phyloP scores from a whole-genome alignment of 257 asterid species.

The Fraxinus quadrangulata region DNA sequence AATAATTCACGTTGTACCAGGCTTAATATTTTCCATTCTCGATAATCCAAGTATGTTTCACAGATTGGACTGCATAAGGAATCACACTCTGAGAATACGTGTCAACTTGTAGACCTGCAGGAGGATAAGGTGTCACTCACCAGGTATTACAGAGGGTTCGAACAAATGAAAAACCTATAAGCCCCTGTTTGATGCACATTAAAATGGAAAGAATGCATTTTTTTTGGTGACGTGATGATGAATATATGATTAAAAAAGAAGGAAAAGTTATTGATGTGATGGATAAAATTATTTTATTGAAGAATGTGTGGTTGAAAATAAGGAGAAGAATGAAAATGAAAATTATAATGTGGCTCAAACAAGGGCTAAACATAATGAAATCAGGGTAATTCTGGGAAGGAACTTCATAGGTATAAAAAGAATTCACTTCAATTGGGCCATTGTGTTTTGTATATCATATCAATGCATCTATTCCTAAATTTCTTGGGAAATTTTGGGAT shows the following conservation, averaged over 20 bases:
- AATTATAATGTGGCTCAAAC: too few relatives aligned
- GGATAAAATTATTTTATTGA: too few relatives aligned
- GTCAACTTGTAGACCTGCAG: conserved; percentile 67
- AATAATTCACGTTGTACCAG: neutral
- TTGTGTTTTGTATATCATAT: too few relatives aligned
- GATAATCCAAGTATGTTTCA: neutral
- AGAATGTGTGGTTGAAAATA: too few relatives aligned
- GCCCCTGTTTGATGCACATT: too few relatives aligned
- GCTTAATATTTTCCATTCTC: conserved; percentile 17
- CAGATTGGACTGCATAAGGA: conserved; percentile 8
- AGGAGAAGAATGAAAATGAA: too few relatives aligned
- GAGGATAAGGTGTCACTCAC: conserved; percentile 20
- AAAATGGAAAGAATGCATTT: too few relatives aligned
- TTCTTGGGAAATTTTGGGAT: neutral
- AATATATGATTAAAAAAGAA: too few relatives aligned
- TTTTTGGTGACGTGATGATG: too few relatives aligned
- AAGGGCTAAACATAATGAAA: neutral
- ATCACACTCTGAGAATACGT: conserved; percentile 59
- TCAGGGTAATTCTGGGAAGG: neutral
- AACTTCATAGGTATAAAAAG: neutral
- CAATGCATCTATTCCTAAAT: neutral
- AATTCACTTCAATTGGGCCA: neutral
- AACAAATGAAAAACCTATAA: neutral
- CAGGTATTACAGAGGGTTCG: neutral
- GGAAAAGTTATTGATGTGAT: too few relatives aligned